Evolutionary conservation across 2,329 filamentous ascomycete genomes (phyloP).

Genomic region (Gremmenia infestans): DNA sequence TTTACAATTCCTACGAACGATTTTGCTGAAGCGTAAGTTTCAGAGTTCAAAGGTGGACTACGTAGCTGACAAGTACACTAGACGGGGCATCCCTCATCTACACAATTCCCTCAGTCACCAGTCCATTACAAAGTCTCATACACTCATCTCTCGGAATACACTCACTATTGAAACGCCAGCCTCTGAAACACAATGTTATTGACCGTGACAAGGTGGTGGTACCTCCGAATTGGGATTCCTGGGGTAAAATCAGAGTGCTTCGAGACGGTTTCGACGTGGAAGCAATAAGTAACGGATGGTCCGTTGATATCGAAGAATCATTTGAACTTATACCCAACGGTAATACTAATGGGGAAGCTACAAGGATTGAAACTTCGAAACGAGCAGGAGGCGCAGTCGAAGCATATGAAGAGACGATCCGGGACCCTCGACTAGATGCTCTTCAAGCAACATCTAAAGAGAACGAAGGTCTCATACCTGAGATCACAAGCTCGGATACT

Average conservation of each 20-base stretch:
- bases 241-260: slow-evolving; percentile 92
- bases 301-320: slow-evolving; percentile 67
- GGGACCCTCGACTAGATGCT: slow-evolving; percentile 64
- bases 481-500: slow-evolving; percentile 66
- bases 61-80: slow-evolving; percentile 33
- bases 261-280: slow-evolving; percentile 92
- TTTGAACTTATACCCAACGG: slow-evolving; percentile 35
- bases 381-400: slow-evolving; percentile 56
- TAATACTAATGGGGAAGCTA: slow-evolving; percentile 17
- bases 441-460: slow-evolving; percentile 49
- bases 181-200: slow-evolving; percentile 84
- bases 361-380: slow-evolving; percentile 15
- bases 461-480: slow-evolving; percentile 30
- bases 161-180: slow-evolving; percentile 71
- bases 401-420: slow-evolving; percentile 74
- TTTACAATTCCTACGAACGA: slow-evolving; percentile 84
- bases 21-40: slow-evolving; percentile 73
- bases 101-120: slow-evolving; percentile 70
- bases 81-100: slow-evolving; percentile 83
- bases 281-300: slow-evolving; percentile 78
- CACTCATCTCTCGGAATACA: slow-evolving; percentile 85
- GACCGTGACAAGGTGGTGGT: slow-evolving; percentile 93
- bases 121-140: slow-evolving; percentile 71
- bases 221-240: slow-evolving; percentile 96
- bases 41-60: not conserved